Percentiles rank a stretch among this genome's conserved stretches.
These are phyloP conservation scores for Lentinula lateritia DNA, from an alignment of 768 basidiomycete genomes.

Conservation along the genomic window DNA sequence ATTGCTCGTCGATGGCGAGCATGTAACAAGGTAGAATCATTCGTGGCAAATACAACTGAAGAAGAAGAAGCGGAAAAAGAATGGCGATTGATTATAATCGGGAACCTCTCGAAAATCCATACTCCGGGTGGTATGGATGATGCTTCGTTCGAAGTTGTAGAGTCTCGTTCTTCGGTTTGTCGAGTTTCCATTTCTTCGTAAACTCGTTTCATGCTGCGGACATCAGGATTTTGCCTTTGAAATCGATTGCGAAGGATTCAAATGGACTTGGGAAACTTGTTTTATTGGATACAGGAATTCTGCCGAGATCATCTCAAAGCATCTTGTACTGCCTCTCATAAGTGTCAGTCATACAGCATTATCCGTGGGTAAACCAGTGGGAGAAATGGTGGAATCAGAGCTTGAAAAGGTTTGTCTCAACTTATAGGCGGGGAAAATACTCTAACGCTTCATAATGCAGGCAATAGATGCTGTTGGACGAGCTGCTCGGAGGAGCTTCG, in stretches of 20 bases:
- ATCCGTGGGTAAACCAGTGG: constrained; percentile 50
- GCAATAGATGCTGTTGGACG: constrained; percentile 66
- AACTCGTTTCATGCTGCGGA: not conserved
- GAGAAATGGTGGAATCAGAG: constrained; percentile 49
- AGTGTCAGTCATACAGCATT: constrained; percentile 66
- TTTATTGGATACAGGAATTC: constrained; percentile 58
- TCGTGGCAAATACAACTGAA: constrained; percentile 17
- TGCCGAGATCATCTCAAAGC: constrained; percentile 71
- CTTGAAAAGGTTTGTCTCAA: constrained; percentile 54
- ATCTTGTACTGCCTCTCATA: constrained; percentile 73
- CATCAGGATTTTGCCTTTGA: constrained; percentile 62
- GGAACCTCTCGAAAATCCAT: constrained; percentile 53
- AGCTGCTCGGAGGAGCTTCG: constrained; percentile 60
- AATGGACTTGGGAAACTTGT: constrained; percentile 78
- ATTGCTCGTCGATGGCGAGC: constrained; percentile 67
- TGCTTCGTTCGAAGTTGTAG: constrained; percentile 54
- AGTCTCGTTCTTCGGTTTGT: constrained; percentile 57
- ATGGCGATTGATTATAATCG: constrained; percentile 54
- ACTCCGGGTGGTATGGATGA: constrained; percentile 49
- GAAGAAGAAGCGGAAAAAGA: constrained; percentile 45
- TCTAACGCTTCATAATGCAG: constrained; percentile 26
- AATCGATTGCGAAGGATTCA: constrained; percentile 53
- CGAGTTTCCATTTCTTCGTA: not conserved
- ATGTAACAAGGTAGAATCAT: constrained; percentile 37
- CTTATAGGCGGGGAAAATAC: not conserved